A percentile compares a stretch with the other conserved stretches of the same genome.
phyloP scores from a whole-genome alignment of 2,329 filamentous ascomycete species.

The Sclerotiophoma versabilis region DNA sequence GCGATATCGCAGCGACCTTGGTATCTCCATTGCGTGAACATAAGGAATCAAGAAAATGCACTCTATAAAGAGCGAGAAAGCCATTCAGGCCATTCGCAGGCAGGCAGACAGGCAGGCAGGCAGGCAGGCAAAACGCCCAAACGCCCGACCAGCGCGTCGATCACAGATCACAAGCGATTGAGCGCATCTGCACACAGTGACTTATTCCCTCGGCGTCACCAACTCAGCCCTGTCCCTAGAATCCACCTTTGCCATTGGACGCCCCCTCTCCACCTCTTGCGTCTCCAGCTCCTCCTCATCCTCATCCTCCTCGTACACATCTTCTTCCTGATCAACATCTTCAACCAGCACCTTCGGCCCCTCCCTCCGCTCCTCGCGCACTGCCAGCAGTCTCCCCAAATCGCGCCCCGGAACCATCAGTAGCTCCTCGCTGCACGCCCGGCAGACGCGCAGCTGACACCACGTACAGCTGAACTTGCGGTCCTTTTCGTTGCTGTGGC shows the following conservation, averaged over 20 bases:
- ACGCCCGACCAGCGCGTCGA: neutral
- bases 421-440: conserved; percentile 37
- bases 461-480: conserved; percentile 46
- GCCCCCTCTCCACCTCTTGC: neutral
- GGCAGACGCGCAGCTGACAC: conserved; percentile 48
- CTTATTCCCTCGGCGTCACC: neutral
- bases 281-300: neutral
- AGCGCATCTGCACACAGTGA: neutral
- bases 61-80: too few species aligned
- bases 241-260: conserved; percentile 4
- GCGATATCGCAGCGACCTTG: conserved; percentile 9
- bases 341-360: neutral
- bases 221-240: conserved; percentile 1
- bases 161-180: neutral
- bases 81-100: too few species aligned
- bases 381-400: conserved; percentile 25
- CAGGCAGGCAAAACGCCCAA: neutral
- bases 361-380: neutral
- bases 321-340: conserved; percentile 13
- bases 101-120: too few species aligned
- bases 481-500: conserved; percentile 33
- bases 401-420: conserved; percentile 25
- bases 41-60: neutral
- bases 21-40: conserved; percentile 15
- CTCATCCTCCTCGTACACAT: neutral